phyloP scores from a whole-genome alignment of 345 rosid genomes.

The Geranium rotundifolium region DNA sequence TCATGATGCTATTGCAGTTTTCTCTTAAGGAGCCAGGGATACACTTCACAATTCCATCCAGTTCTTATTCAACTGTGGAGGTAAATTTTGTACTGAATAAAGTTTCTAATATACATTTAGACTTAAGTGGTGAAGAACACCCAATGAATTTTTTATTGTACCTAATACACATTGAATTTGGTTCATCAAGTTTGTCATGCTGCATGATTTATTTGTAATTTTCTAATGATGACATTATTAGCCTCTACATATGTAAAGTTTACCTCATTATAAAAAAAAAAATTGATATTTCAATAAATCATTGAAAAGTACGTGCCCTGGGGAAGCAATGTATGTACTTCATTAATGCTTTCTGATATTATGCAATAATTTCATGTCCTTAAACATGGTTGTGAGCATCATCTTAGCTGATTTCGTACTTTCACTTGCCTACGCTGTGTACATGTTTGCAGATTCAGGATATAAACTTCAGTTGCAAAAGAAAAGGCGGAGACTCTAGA shows the following conservation, averaged over 20 bases:
- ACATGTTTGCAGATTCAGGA: constrained; percentile 22
- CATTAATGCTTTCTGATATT: not conserved
- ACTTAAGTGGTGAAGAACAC: not conserved
- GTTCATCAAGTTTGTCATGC: not conserved
- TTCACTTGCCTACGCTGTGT: not conserved
- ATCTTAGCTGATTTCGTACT: not conserved
- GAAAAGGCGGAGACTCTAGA: constrained; percentile 31
- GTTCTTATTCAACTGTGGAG: constrained; percentile 23
- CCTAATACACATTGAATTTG: not conserved
- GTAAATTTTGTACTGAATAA: constrained; percentile 10
- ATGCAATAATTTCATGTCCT: not conserved
- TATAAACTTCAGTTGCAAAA: constrained; percentile 24
- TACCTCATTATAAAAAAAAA: not conserved
- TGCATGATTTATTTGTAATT: not conserved
- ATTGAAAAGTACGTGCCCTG: not conserved
- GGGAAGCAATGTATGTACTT: not conserved
- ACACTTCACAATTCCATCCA: constrained; percentile 17
- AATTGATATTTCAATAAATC: not conserved
- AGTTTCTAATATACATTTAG: not conserved
- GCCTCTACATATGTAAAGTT: not conserved
- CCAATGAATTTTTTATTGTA: not conserved
- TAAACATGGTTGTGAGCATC: not conserved
- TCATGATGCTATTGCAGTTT: constrained; percentile 1
- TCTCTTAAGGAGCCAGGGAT: constrained; percentile 15
- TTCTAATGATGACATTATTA: not conserved